Base-by-base conservation (phyloP, 805 yeast genomes). In the Candida silvatica region DNA sequence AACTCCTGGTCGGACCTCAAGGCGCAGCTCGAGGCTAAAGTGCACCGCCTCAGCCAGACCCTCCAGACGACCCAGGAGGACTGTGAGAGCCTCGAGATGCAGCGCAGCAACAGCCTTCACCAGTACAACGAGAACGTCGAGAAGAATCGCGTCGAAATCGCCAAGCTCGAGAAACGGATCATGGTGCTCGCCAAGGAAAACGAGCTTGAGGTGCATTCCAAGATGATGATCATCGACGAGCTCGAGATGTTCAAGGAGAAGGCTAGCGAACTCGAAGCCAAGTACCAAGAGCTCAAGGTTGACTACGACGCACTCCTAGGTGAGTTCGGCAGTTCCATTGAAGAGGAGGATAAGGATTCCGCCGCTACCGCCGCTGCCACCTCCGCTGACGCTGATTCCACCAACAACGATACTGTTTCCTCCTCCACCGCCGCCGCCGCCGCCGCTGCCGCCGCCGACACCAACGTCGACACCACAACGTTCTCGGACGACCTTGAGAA, bases 201-300 rank as follows among this genome's bases (percentile, higher is more conserved):
- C 42, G 78, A 73, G 42, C 53, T 73, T 17, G 80, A 73, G 45
- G 61, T 64, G 32, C 70, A 64, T 44, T 69, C 75, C 27, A 71
- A 71, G 43, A 58, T 66, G 38, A 55, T 68, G 31, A 66, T 73
- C 34, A 69, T 73, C 32, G 77, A 71, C 44, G 77, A 73, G 51
- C 58, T 73, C 29, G 80, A 73, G 45, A 54, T 57, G 43, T 54
- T 71, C 39, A 62, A 68, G 30, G 61, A 58, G 35, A 64, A 66
- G 36, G 49, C 42, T 32, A 27, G 35, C 4, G 56, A 57, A 28
- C 36, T 57, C 3, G 54, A 53, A 30, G 39, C 36, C 17, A 52
- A 46, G 25, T 51, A 52, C 36, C 51, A 53, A 18, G 36, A 42
- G 15, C 27, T 58, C 15, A 51, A 54, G 39, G 37, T 39, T 32